Base-by-base conservation (phyloP, 1,284 basidiomycete species). In the Malassezia globosa region DNA sequence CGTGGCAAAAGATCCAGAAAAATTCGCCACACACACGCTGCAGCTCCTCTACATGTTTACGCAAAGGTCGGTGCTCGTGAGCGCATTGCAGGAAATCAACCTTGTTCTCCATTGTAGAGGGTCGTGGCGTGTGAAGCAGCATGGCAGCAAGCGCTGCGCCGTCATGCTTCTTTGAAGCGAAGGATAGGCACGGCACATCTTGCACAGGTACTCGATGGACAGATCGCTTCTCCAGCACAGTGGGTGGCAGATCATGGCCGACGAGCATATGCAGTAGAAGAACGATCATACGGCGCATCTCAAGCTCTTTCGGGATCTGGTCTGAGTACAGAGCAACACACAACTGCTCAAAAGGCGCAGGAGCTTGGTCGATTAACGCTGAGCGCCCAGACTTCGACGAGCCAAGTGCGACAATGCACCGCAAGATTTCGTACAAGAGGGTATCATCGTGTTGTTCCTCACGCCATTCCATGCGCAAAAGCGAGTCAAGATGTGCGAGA, bases 361-460 rank as follows among this genome's bases (percentile, higher is more conserved):
- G 89, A 44, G 83, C 83, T 21, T 81, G 81, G 54, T 80, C 82
- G 10, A 86, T 81, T 2, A 97, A 78, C 1, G 89, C 87, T 24
- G 59, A 54, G 42, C 74, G 73, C 26, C 77, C 64, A 19, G 88
- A 84, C 7, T 83, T 81, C 1, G 90, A 92, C 1, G 89, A 90
- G 0, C 83, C 82, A 1, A 99, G 76, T 0, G 86, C 92, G 71
- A 94, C 94, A 73, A 97, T 81, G 73, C 89, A 95, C 3, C 89
- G 81, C 23, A 97, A 76, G 0, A 97, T 75, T 70, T 96, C 92
- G 61, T 92, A 83, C 7, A 99, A 77, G 39, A 94, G 77, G 69
- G 90, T 82, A 69, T 97, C 94, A 66, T 95, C 92, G 61, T 94
- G 90, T 69, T 95, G 90, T 70, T 99, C 92, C 72, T 96, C 92